These are phyloP conservation scores for Pleurotus djamor DNA, from an alignment of 768 basidiomycete genomes.

Conservation along the genomic window DNA sequence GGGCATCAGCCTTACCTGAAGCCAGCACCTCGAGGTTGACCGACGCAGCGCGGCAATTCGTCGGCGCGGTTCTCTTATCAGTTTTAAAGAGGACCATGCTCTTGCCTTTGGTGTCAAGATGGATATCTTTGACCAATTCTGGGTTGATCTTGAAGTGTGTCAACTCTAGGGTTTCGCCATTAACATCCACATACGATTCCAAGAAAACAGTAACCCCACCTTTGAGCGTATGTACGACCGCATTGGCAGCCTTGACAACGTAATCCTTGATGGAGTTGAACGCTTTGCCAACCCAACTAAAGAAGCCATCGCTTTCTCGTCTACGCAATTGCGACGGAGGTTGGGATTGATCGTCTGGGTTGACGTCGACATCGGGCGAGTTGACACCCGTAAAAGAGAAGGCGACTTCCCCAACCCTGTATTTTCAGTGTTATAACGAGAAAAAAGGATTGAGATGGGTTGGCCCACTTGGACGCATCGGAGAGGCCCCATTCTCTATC, in stretches of 20 bases:
- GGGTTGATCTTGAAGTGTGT: not conserved
- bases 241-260: not conserved
- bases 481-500: not conserved
- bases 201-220: not conserved
- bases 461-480: not conserved
- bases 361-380: conserved; percentile 10
- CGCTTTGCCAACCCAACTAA: not conserved
- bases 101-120: not conserved
- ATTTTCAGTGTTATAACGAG: not conserved
- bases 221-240: not conserved
- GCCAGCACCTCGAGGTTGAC: not conserved
- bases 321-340: not conserved
- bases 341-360: not conserved
- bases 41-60: not conserved
- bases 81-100: not conserved
- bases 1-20: not conserved
- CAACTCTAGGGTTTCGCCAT: not conserved
- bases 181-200: not conserved
- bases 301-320: not conserved
- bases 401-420: not conserved
- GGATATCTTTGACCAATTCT: not conserved
- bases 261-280: not conserved
- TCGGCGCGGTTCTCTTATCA: not conserved
- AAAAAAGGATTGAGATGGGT: no score
- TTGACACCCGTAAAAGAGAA: conserved; percentile 11